Base-by-base conservation (phyloP, 2,329 filamentous ascomycete genomes). In the Colletotrichum destructivum region DNA sequence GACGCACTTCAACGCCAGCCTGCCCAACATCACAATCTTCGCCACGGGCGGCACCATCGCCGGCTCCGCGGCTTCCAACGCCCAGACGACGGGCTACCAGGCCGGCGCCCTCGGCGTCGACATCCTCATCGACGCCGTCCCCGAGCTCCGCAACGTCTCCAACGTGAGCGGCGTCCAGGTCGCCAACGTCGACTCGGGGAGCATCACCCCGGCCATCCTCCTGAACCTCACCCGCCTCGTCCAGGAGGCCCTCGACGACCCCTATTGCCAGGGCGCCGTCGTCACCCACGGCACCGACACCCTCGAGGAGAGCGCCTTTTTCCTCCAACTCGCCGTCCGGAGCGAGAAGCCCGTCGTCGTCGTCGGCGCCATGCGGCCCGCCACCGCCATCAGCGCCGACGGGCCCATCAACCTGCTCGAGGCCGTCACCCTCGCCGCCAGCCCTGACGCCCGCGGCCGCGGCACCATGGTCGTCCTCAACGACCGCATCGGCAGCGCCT, bases 221-320 rank as follows among this genome's bases (percentile, higher is more conserved):
- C 80, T 89, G 23, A 82, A 81, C 35, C 76, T 90, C 46, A 82
- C 85, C 7, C 81, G 85, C 31, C 79, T 82, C 66, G 85, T 90
- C 63, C 86, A 88, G 66, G 72, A 73, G 7, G 86, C 87, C 66
- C 81, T 90, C 4, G 83, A 85, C 35, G 78, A 76, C 67, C 80
- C 80, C n/a, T 75, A 79, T 61, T 80, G 79, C 44, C 79, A 82
- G 79, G 89, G 86, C 46, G 88, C 87, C 8, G 88, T 91, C 7
- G 81, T 92, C 64, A 91, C 90, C 0, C 90, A 92, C 75, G 90
- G 90, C 59, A 92, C 90, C 11, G 90, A 92, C 75, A 91, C 88
- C 0, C 82, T 92, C 1, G 90, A 91, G 75, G 90, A 92, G 78
- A 87, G 88, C 0, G 88, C 89, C 11, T 91, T 91, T 81, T 91